Evolutionary conservation across 2,329 filamentous ascomycete species (phyloP).

Genomic region (Pseudogymnoascus sp.): DNA sequence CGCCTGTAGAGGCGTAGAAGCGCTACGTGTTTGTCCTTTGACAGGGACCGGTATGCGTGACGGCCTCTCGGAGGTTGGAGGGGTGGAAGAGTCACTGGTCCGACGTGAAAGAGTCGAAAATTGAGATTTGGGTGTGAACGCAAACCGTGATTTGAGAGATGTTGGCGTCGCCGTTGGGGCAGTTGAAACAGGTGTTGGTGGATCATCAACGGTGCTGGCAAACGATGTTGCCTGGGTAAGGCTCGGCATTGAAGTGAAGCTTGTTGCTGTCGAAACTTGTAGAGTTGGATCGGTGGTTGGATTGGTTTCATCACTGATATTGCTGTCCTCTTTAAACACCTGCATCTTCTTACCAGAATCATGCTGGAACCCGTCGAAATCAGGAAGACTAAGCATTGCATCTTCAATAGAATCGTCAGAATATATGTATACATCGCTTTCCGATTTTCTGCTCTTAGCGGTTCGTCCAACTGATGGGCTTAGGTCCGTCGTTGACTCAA

Average conservation of each 20-base stretch:
- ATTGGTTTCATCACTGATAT: not conserved
- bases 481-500: conserved; percentile 28
- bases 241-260: conserved; percentile 13
- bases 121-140: not conserved
- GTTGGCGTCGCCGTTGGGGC: not conserved
- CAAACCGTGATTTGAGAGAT: conserved; percentile 1
- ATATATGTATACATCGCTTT: conserved; percentile 38
- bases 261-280: not conserved
- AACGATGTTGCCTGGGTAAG: conserved; percentile 18
- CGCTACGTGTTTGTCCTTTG: conserved; percentile 17
- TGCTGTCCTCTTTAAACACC: not conserved
- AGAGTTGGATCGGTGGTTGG: not conserved
- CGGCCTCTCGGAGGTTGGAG: conserved; percentile 17
- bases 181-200: conserved; percentile 16
- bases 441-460: conserved; percentile 29
- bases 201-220: conserved; percentile 18
- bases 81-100: conserved; percentile 9
- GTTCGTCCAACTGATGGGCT: conserved; percentile 32
- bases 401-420: conserved; percentile 45
- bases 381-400: conserved; percentile 37
- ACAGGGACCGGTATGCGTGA: conserved; percentile 25
- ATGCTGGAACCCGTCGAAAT: conserved; percentile 22
- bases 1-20: conserved; percentile 26
- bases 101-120: conserved; percentile 13
- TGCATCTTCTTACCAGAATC: conserved; percentile 9